A percentile compares a stretch with the other conserved stretches of the same genome.
These are phyloP conservation scores for Vigna radiata DNA, from an alignment of 306 rosid species.

Conservation along the genomic window DNA sequence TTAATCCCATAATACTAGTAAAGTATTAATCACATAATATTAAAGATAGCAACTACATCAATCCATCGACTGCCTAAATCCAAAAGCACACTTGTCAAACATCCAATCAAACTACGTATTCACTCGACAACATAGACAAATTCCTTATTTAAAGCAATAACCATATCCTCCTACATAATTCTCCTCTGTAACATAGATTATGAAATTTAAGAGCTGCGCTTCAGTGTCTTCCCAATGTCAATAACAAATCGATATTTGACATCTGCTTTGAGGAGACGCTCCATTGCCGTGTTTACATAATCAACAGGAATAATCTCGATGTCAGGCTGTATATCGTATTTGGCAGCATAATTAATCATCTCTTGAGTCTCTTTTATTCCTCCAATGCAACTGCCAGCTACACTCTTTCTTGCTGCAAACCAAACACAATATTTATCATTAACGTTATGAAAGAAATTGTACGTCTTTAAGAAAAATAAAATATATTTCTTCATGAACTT, in stretches of 20 bases:
- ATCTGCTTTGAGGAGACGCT: not conserved
- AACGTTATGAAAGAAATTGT: too few species aligned
- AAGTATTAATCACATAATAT: too few species aligned
- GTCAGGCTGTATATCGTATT: conserved; percentile 37
- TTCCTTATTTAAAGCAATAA: not conserved
- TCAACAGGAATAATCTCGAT: not conserved
- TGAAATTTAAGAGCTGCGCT: not conserved
- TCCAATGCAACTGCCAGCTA: conserved; percentile 58
- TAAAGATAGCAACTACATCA: too few species aligned
- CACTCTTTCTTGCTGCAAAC: conserved; percentile 52
- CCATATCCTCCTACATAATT: not conserved
- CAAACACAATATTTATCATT: not conserved
- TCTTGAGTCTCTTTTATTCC: conserved; percentile 44
- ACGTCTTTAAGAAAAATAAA: too few species aligned
- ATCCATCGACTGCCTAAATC: too few species aligned
- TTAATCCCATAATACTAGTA: too few species aligned
- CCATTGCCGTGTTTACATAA: not conserved
- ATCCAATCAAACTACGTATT: not conserved
- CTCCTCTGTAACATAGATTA: not conserved
- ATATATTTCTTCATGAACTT: too few species aligned
- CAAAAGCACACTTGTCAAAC: not conserved
- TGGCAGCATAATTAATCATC: not conserved
- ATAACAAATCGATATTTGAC: not conserved
- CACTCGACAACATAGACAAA: not conserved
- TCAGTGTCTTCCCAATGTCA: not conserved